Percentiles rank a stretch among this genome's conserved stretches.
Evolutionary conservation across 2,329 filamentous ascomycete species (phyloP).

Genomic region (Exophiala lecanii-corni): DNA sequence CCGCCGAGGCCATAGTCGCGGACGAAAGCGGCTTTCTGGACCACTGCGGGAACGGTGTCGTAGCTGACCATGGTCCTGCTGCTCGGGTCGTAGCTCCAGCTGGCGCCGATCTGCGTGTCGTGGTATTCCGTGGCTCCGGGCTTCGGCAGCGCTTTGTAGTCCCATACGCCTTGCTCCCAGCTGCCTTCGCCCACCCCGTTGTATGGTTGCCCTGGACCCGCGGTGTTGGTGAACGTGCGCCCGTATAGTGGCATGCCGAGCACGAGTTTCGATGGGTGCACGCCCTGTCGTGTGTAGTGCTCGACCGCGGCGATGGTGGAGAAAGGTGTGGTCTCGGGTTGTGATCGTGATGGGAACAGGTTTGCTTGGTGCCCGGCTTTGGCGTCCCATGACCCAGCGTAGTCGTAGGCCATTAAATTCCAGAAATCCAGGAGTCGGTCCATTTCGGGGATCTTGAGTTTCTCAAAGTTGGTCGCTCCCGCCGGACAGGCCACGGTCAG

Average conservation of each 20-base stretch:
- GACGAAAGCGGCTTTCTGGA: slow-evolving; percentile 68
- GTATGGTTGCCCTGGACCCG: slow-evolving; percentile 66
- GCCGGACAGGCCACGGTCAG: slow-evolving; percentile 33
- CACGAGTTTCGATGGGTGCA: slow-evolving; percentile 69
- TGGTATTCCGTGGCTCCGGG: slow-evolving; percentile 59
- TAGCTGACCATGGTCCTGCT: slow-evolving; percentile 71
- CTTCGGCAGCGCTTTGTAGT: slow-evolving; percentile 80
- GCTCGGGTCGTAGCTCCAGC: slow-evolving; percentile 68
- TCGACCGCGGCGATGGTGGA: slow-evolving; percentile 67
- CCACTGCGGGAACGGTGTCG: slow-evolving; percentile 64
- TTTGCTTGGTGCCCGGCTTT: slow-evolving; percentile 76
- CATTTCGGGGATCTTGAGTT: slow-evolving; percentile 61
- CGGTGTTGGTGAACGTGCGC: slow-evolving; percentile 73
- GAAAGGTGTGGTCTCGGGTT: slow-evolving; percentile 69
- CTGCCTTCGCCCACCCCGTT: slow-evolving; percentile 70
- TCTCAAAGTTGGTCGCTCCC: slow-evolving; percentile 58
- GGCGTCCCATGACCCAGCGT: slow-evolving; percentile 74
- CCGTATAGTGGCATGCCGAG: slow-evolving; percentile 92
- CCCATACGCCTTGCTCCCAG: slow-evolving; percentile 81
- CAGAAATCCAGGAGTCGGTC: slow-evolving; percentile 66
- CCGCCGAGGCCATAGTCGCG: slow-evolving; percentile 66
- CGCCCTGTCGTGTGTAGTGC: slow-evolving; percentile 61
- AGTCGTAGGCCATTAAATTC: slow-evolving; percentile 89
- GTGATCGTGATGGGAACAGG: slow-evolving; percentile 55
- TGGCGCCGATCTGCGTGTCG: slow-evolving; percentile 62